Evolutionary conservation across 306 rosid species (phyloP).

Genomic region (Ormosia semicastrata): DNA sequence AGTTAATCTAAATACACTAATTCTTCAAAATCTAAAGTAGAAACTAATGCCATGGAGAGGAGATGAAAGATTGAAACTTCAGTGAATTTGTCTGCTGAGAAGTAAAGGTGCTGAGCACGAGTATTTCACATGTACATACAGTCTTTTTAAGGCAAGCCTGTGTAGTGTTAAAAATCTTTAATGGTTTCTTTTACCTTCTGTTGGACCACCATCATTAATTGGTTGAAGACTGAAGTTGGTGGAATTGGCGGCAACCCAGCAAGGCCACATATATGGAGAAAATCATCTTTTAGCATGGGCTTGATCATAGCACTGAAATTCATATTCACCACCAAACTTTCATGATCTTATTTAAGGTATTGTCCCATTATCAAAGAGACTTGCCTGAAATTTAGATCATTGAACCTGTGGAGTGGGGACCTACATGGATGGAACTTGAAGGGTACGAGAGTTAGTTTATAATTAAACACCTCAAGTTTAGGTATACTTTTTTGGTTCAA

Average conservation of each 20-base stretch:
- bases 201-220: neutral
- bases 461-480: no score
- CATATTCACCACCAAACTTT: neutral
- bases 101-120: neutral
- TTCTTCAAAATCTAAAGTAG: neutral
- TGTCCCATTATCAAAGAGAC: neutral
- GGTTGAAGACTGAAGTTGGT: neutral
- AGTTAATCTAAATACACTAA: no score
- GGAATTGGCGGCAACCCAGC: neutral
- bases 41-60: neutral
- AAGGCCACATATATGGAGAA: neutral
- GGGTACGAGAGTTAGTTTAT: neutral
- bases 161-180: neutral
- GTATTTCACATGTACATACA: slow-evolving; percentile 16
- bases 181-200: neutral
- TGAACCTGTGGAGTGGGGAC: neutral
- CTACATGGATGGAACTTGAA: neutral
- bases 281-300: neutral
- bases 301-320: neutral
- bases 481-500: no score
- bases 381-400: neutral
- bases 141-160: neutral
- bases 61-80: neutral
- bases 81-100: neutral
- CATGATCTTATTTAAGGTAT: neutral